A percentile compares a stretch with the other conserved stretches of the same genome.
These are phyloP conservation scores for Anthracocystis setariae DNA, from an alignment of 1,284 basidiomycete genomes.

Conservation along the genomic window DNA sequence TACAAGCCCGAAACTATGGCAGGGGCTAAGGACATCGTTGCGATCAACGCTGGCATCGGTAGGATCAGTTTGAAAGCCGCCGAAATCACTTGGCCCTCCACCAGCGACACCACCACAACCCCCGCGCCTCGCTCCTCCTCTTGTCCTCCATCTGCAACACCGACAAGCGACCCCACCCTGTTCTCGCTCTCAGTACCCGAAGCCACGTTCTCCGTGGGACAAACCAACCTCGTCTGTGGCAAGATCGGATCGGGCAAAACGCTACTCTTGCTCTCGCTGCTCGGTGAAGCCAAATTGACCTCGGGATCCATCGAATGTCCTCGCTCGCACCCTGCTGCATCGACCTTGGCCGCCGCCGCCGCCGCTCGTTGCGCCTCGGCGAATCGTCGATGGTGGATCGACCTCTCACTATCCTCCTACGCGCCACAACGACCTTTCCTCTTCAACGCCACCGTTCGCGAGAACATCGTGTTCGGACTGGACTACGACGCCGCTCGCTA, in stretches of 20 bases:
- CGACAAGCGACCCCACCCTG: neutral
- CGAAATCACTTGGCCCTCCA: conserved; percentile 28
- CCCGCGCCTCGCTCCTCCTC: neutral
- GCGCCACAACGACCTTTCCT: conserved; percentile 89
- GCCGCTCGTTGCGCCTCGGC: conserved; percentile 3
- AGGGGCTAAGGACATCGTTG: conserved; percentile 5
- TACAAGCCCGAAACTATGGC: conserved; percentile 14
- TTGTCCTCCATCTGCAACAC: neutral
- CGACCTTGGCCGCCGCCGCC: conserved; percentile 10
- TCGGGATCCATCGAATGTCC: conserved; percentile 53
- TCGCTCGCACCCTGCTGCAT: conserved; percentile 30
- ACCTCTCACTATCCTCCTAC: conserved; percentile 73
- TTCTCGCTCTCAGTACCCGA: conserved; percentile 32
- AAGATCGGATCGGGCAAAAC: conserved; percentile 66
- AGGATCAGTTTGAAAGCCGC: conserved; percentile 14
- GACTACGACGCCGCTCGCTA: conserved; percentile 71
- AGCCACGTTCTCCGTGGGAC: conserved; percentile 17
- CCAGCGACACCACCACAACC: no score
- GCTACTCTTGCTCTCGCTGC: conserved; percentile 55
- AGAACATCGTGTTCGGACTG: conserved; percentile 70
- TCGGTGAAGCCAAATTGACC: conserved; percentile 57
- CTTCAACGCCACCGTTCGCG: conserved; percentile 79
- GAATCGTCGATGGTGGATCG: conserved; percentile 21
- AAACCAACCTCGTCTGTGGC: conserved; percentile 49
- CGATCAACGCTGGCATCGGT: neutral